phyloP scores from a whole-genome alignment of 768 basidiomycete species.

The Boletus subparvulus region DNA sequence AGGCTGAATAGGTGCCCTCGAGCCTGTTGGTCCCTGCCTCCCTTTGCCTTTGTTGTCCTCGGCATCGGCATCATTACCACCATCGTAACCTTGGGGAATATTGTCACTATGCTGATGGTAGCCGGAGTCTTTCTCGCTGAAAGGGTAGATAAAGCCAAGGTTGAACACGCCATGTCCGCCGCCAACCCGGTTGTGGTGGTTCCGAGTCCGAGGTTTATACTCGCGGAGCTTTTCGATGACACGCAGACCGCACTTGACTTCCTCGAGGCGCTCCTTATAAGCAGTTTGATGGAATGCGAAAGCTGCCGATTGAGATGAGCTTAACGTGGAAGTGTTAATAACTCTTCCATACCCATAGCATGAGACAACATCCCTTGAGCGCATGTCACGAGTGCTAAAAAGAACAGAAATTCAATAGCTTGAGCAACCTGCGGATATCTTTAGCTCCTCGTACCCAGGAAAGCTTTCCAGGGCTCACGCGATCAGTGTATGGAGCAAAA shows the following conservation, averaged over 20 bases:
- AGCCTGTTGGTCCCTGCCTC: slow-evolving; percentile 20
- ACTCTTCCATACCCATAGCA: slow-evolving; percentile 43
- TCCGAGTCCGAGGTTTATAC: slow-evolving; percentile 52
- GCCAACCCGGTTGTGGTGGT: slow-evolving; percentile 29
- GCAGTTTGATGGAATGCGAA: slow-evolving; percentile 78
- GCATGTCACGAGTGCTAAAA: slow-evolving; percentile 63
- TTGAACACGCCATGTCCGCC: slow-evolving; percentile 46
- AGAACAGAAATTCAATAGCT: slow-evolving; percentile 73
- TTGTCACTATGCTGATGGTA: slow-evolving; percentile 30
- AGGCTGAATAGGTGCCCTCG: neutral
- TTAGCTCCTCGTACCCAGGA: neutral
- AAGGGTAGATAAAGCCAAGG: slow-evolving; percentile 30
- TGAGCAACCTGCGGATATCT: slow-evolving; percentile 47
- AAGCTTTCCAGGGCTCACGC: slow-evolving; percentile 37
- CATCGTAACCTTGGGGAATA: slow-evolving; percentile 25
- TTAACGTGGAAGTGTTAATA: neutral
- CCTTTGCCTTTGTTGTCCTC: slow-evolving; percentile 33
- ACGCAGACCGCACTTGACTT: slow-evolving; percentile 50
- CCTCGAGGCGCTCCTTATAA: slow-evolving; percentile 66
- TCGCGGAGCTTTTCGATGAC: slow-evolving; percentile 67
- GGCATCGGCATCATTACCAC: slow-evolving; percentile 32
- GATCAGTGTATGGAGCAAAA: slow-evolving; percentile 58
- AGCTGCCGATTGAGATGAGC: slow-evolving; percentile 36
- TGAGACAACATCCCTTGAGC: slow-evolving; percentile 69
- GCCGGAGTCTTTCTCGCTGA: slow-evolving; percentile 45